Percentiles rank a stretch among this genome's conserved stretches.
phyloP scores from a whole-genome alignment of 768 basidiomycete genomes.

The Lactifluus volemus region DNA sequence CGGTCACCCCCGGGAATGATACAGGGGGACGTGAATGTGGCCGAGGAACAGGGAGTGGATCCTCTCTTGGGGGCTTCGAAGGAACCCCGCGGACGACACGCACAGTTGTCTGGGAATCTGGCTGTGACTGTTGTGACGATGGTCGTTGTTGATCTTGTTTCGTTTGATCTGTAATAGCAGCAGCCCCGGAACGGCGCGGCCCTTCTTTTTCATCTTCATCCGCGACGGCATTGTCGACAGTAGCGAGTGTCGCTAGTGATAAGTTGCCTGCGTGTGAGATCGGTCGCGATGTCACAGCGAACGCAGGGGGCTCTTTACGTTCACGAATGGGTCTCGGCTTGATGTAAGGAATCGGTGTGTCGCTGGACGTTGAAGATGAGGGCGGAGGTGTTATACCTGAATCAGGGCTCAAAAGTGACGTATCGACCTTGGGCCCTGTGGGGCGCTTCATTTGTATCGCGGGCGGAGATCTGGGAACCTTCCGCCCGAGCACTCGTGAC shows the following conservation, averaged over 20 bases:
- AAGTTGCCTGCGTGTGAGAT: slow-evolving; percentile 20
- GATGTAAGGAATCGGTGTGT: slow-evolving; percentile 21
- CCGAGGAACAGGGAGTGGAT: slow-evolving; percentile 4
- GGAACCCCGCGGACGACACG: slow-evolving; percentile 3
- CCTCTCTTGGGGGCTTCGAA: neutral
- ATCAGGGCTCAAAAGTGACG: neutral
- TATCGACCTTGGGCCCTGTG: slow-evolving; percentile 1
- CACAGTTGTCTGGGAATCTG: slow-evolving; percentile 5
- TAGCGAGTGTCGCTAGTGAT: slow-evolving; percentile 3
- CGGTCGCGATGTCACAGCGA: slow-evolving; percentile 31
- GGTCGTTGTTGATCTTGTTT: neutral
- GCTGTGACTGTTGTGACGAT: neutral
- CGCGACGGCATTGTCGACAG: neutral
- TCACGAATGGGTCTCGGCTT: slow-evolving; percentile 27
- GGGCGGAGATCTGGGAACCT: neutral
- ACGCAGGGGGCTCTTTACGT: slow-evolving; percentile 26
- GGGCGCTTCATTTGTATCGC: neutral
- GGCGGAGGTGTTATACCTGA: slow-evolving; percentile 21
- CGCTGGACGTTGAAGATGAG: slow-evolving; percentile 22
- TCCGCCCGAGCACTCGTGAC: slow-evolving; percentile 4
- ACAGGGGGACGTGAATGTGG: neutral
- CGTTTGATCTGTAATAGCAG: neutral
- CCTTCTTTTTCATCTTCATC: neutral
- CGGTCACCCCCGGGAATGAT: neutral
- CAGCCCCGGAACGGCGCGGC: neutral